These are phyloP conservation scores for Eucalyptus grandis DNA, from an alignment of 345 rosid species.

Conservation along the genomic window DNA sequence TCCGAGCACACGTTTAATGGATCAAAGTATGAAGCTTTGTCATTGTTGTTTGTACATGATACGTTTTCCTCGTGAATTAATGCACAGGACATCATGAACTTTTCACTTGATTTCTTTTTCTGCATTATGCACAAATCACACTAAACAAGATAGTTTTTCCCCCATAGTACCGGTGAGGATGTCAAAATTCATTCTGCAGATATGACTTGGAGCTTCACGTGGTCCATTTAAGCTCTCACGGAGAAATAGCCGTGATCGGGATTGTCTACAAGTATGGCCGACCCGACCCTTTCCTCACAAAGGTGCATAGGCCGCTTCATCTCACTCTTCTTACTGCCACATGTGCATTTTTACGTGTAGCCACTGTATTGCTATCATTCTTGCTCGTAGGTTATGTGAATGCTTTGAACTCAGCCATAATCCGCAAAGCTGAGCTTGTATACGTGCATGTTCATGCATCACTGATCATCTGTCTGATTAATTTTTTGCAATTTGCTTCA, in stretches of 20 bases:
- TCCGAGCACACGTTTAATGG: slow-evolving; percentile 58
- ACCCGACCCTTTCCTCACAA: slow-evolving; percentile 38
- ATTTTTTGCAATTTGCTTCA: neutral
- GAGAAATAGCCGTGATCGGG: slow-evolving; percentile 31
- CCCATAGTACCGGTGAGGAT: neutral
- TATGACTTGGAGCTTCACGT: slow-evolving; percentile 49
- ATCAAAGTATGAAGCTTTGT: slow-evolving; percentile 14
- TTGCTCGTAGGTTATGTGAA: neutral
- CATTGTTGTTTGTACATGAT: neutral
- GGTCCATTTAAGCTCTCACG: slow-evolving; percentile 27
- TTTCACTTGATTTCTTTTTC: neutral
- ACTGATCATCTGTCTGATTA: neutral
- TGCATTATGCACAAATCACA: neutral
- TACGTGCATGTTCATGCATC: neutral
- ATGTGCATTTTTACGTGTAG: neutral
- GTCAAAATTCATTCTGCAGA: neutral
- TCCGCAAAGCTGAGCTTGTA: neutral
- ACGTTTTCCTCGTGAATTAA: neutral
- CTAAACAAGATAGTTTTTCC: neutral
- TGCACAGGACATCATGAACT: neutral
- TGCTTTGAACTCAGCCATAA: neutral
- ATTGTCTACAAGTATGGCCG: slow-evolving; percentile 44
- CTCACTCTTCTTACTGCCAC: neutral
- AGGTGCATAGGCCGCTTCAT: slow-evolving; percentile 8
- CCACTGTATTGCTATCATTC: neutral